phyloP scores from a whole-genome alignment of 805 yeast genomes.

The Candida quercuum region DNA sequence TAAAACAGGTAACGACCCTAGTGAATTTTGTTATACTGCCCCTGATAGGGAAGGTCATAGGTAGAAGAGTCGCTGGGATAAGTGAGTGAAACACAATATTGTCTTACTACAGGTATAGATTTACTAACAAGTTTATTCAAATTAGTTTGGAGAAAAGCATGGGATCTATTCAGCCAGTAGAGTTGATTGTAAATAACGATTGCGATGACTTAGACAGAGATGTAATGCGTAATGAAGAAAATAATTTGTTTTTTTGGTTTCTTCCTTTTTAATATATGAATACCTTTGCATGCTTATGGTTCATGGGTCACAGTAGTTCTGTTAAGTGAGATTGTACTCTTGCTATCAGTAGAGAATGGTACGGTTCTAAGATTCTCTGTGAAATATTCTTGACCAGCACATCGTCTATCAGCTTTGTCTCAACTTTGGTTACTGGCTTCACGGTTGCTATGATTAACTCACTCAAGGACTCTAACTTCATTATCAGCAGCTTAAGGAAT shows the following conservation, averaged over 20 bases:
- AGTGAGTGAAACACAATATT: constrained; percentile 6
- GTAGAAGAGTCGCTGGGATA: constrained; percentile 49
- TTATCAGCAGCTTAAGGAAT: constrained; percentile 12
- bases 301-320: background rate
- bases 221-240: too few relatives aligned
- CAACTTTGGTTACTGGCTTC: constrained; percentile 4
- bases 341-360: constrained; percentile 11
- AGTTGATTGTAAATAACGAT: too few relatives aligned
- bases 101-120: too few relatives aligned
- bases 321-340: constrained; percentile 6
- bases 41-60: constrained; percentile 58
- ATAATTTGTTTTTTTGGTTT: too few relatives aligned
- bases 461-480: constrained; percentile 9
- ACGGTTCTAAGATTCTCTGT: constrained; percentile 16
- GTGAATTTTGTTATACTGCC: constrained; percentile 60
- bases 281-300: too few relatives aligned
- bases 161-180: constrained; percentile 18
- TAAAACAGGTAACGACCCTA: constrained; percentile 53
- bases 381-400: constrained; percentile 17
- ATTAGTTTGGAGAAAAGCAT: constrained; percentile 18
- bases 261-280: too few relatives aligned
- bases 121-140: constrained; percentile 7
- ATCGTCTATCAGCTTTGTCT: constrained; percentile 16
- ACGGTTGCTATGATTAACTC: constrained; percentile 3
- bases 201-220: too few relatives aligned